Evolutionary conservation across 2,329 filamentous ascomycete genomes (phyloP).

Genomic region (Stagonosporopsis vannaccii): DNA sequence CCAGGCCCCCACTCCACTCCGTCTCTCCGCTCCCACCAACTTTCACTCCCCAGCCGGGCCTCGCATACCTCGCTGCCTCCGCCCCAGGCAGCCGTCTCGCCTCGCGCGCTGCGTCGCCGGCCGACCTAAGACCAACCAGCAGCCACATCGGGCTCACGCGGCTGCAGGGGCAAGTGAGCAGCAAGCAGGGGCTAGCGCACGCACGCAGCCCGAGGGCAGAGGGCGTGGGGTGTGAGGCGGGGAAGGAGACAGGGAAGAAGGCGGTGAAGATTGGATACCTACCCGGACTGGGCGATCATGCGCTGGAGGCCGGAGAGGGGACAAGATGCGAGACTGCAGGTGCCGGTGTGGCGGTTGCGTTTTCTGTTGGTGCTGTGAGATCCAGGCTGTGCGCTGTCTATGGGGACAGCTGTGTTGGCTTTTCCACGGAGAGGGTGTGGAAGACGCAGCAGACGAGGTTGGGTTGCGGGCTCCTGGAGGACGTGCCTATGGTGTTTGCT

Average conservation of each 20-base stretch:
- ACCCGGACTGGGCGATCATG: constrained; percentile 16
- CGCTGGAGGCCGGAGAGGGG: constrained; percentile 11
- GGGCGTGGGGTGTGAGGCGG: neutral
- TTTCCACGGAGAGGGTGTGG: constrained; percentile 14
- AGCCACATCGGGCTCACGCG: neutral
- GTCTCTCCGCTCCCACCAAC: neutral
- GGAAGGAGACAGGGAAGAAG: neutral
- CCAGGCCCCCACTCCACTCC: neutral
- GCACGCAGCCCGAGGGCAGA: too few relatives aligned
- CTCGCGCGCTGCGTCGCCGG: constrained; percentile 22
- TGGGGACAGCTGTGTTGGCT: constrained; percentile 30
- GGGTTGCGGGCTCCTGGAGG: constrained; percentile 24
- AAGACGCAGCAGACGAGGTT: constrained; percentile 16
- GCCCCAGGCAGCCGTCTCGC: constrained; percentile 33
- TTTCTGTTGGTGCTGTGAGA: neutral
- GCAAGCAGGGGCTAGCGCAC: too few relatives aligned
- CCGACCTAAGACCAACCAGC: constrained; percentile 1
- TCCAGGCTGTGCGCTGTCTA: constrained; percentile 29
- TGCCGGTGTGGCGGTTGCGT: neutral
- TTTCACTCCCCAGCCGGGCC: constrained; percentile 32
- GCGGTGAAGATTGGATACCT: neutral
- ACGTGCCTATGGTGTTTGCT: constrained; percentile 23
- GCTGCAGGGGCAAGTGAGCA: neutral
- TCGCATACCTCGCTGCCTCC: constrained; percentile 32
- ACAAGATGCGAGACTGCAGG: too few relatives aligned